Evolutionary conservation across 139 green algal genomes (phyloP), one percentile per base, ranked within the genome.

Genomic region (Chlorella vulgaris): DNA sequence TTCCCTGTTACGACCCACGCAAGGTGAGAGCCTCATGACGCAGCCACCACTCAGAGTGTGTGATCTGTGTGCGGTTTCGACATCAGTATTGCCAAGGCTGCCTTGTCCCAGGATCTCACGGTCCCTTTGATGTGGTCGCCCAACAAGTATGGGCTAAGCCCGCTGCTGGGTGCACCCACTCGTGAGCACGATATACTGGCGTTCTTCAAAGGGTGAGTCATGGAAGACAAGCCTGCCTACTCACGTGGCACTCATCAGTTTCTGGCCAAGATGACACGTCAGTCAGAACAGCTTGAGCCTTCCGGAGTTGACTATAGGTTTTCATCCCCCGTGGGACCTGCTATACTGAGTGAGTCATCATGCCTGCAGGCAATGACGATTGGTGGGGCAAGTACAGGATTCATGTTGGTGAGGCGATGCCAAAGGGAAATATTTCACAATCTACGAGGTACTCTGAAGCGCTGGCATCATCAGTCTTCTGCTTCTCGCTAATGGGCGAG

Each of bases 51-150:
- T n/a, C 58, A 31, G 8, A 6, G 62, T 31, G 28, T 10, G 7
- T 39, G 62, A n/a, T 4, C 62, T 29, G 4, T 31, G 28, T 29
- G n/a, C n/a, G n/a, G n/a, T 40, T 7, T 13, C 39, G 24, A 40
- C n/a, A 58, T 10, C 47, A 58, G 15, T 24, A 10, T 58, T 10
- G 47, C 15, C 47, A 58, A 58, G 10, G 47, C 7, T 50, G 7
- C 7, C 5, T 28, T 26, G 15, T 70, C 26, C 31, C 85, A 87
- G 78, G 86, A 92, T 50, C 67, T 92, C 65, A 81, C 90, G 1
- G 78, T 92, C 3, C 88, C 88, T 2, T 6, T 60, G 1, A 85
- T 90, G 69, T 83, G 83, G 81, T 28, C 53, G 3, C 81, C 81
- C 6, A 31, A 51, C 1, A 83, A 90, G 61, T 92, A 80, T 40